Conservation (phyloP, 2,329 filamentous ascomycete species). For the Cladosporium sp. region DNA sequence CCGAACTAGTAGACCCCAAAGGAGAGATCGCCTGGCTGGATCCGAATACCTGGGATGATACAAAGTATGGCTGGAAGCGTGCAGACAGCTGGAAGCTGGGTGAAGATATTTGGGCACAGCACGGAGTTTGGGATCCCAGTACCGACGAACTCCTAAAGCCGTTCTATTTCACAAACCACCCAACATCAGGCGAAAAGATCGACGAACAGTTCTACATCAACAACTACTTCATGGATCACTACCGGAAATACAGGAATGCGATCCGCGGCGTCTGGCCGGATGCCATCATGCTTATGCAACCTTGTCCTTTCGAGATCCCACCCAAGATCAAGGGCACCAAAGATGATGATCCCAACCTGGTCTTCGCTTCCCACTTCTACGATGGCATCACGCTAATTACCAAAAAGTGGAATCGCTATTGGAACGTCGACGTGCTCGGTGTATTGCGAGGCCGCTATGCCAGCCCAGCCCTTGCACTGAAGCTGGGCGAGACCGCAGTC, state of each 20-base stretch:
- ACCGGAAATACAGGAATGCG: conserved; percentile 68
- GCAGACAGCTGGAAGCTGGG: conserved; percentile 86
- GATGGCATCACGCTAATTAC: conserved; percentile 95
- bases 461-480: conserved; percentile 85
- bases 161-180: conserved; percentile 82
- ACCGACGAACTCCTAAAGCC: conserved; percentile 74
- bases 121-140: conserved; percentile 86
- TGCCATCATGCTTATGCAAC: conserved; percentile 85
- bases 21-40: conserved; percentile 77
- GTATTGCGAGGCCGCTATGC: conserved; percentile 84
- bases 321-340: conserved; percentile 79
- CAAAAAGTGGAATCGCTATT: conserved; percentile 96
- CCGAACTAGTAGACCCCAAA: conserved; percentile 77
- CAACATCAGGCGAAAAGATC: conserved; percentile 66
- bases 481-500: conserved; percentile 88
- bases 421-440: conserved; percentile 95
- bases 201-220: conserved; percentile 87
- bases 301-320: conserved; percentile 85
- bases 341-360: conserved; percentile 85
- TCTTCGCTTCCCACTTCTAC: conserved; percentile 94
- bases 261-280: conserved; percentile 73
- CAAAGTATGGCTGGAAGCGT: conserved; percentile 82
- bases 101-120: conserved; percentile 95
- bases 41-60: conserved; percentile 76
- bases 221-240: conserved; percentile 84